Conservation (phyloP, 192 early-diverging fungal species). For the Oehlia diaphana region DNA sequence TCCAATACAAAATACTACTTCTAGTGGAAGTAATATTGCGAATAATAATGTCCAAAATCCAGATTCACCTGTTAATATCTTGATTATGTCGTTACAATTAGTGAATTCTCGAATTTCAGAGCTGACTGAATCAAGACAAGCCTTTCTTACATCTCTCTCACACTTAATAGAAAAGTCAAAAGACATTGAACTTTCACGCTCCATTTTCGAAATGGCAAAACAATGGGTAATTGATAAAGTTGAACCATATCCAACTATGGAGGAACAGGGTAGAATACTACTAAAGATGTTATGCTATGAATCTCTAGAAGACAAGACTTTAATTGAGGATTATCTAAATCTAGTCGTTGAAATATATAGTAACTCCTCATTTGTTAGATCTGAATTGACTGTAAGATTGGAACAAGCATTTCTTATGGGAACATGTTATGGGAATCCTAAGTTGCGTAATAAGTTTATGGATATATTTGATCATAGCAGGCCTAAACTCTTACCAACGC, state of each 20-base stretch:
- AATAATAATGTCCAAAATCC: conserved; percentile 10
- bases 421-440: conserved; percentile 76
- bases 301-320: conserved; percentile 59
- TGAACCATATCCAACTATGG: conserved; percentile 92
- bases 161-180: conserved; percentile 84
- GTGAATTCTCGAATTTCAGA: conserved; percentile 63
- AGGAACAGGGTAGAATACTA: conserved; percentile 94
- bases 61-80: conserved; percentile 52
- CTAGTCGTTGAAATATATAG: conserved; percentile 93
- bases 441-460: conserved; percentile 77
- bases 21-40: background rate
- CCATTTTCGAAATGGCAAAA: conserved; percentile 79
- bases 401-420: conserved; percentile 96
- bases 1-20: background rate
- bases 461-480: conserved; percentile 82
- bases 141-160: conserved; percentile 77
- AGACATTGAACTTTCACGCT: conserved; percentile 69
- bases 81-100: conserved; percentile 55
- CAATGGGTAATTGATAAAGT: conserved; percentile 82
- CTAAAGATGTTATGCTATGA: conserved; percentile 90
- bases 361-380: conserved; percentile 75
- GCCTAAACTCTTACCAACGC: conserved; percentile 60
- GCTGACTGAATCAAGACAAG: conserved; percentile 83
- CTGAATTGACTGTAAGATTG: conserved; percentile 90
- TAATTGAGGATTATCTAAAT: conserved; percentile 83